Base-by-base conservation (phyloP, 495 filamentous ascomycete genomes). In the Hypoxylon trugodes region DNA sequence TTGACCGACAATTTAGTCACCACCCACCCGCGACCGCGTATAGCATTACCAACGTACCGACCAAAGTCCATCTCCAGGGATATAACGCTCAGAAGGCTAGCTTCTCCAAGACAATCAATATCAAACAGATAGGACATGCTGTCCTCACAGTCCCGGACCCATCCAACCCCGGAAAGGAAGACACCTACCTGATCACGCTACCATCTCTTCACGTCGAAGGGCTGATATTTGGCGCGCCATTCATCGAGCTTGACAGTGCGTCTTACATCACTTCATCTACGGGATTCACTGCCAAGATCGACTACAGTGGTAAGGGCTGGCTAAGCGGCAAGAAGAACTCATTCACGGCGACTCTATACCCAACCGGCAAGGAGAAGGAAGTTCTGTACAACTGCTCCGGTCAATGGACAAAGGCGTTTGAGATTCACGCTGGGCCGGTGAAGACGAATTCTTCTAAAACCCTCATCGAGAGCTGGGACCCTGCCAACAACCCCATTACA, bases 81-180 rank as follows among this genome's bases (percentile, higher is more conserved):
- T 97, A 97, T 78, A 97, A 97, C 66, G 96, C 90, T n/a, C 96
- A 97, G 70, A 98, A 97, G 74, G 95, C 93, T 5, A 92, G 89
- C 18, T 97, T 98, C 73, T 90, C 89, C 25, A 88, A 89, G 45
- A 96, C 94, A 8, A 97, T 98, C 74, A 87, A 94, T 65, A 88
- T 98, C 71, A 96, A 95, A 77, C 94, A 98, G 80, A 89, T 97
- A 74, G 95, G 95, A 51, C 94, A 98, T 69, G 93, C 94, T n/a
- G 77, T 96, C 15, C 84, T 93, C 46, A 87, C 90, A 22, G 75
- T 96, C 51, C 89, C 91, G 42, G 76, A 76, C 22, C 78, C 82
- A 19, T 76, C 76, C 24, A 77, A 79, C 47, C 48, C 66, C 0
- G 81, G 49, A 18, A 69, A 77, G 56, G 75, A 68, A 28, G 93